Evolutionary conservation across 257 asterid species (phyloP).

Genomic region (Rhazya stricta): DNA sequence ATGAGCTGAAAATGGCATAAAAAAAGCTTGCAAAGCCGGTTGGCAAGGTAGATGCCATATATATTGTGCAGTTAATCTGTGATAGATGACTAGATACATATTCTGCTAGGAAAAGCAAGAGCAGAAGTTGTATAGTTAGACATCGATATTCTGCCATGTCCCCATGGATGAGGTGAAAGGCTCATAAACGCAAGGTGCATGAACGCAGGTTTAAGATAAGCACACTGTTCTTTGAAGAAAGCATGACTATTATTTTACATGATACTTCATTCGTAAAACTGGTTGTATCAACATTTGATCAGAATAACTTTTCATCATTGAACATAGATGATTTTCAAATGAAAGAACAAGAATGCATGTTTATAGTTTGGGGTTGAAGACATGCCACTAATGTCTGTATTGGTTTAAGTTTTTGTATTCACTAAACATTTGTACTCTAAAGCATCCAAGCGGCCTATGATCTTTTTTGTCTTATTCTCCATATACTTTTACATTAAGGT

Average conservation of each 20-base stretch:
- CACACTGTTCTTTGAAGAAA: neutral
- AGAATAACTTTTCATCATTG: neutral
- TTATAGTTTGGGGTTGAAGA: neutral
- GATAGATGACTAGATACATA: neutral
- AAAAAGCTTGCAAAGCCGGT: neutral
- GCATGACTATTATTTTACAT: neutral
- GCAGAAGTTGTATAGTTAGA: neutral
- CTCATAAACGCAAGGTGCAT: neutral
- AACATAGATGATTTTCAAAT: neutral
- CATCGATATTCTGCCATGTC: neutral
- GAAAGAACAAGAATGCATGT: neutral
- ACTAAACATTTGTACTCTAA: neutral
- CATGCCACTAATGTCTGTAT: neutral
- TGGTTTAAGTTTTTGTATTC: neutral
- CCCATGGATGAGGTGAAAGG: neutral
- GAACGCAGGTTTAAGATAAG: neutral
- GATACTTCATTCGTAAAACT: neutral
- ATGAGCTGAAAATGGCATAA: neutral
- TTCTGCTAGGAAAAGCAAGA: neutral
- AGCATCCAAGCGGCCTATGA: neutral
- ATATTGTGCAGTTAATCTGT: neutral
- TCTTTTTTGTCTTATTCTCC: neutral
- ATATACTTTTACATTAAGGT: neutral
- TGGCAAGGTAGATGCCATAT: neutral
- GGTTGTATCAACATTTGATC: neutral